Percentiles rank a stretch among this genome's conserved stretches.
These are phyloP conservation scores for Cutaneotrichosporon cutaneum DNA, from an alignment of 1,284 basidiomycete species.

Conservation along the genomic window DNA sequence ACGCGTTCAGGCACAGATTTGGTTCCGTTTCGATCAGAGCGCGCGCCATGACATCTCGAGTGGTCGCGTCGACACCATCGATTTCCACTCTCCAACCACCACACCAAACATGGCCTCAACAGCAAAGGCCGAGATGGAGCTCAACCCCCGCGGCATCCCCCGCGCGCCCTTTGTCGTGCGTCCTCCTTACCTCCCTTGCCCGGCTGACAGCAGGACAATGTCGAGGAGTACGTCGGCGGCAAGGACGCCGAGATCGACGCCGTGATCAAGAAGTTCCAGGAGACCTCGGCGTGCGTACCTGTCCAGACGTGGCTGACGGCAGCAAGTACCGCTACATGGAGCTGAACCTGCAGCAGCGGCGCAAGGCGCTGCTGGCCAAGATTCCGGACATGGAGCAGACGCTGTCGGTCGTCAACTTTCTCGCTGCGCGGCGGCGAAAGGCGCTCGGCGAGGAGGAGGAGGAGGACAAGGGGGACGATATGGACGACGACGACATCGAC, in stretches of 20 bases:
- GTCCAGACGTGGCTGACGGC: constrained; percentile 30
- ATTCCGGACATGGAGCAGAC: constrained; percentile 97
- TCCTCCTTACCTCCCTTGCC: constrained; percentile 26
- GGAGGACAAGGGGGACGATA: constrained; percentile 38
- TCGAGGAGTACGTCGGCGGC: constrained; percentile 81
- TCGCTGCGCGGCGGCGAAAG: constrained; percentile 66
- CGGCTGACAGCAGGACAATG: constrained; percentile 62
- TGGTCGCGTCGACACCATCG: background rate
- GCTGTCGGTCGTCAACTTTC: constrained; percentile 79
- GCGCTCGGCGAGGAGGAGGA: constrained; percentile 43
- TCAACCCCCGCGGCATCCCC: constrained; percentile 89
- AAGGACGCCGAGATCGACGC: constrained; percentile 75
- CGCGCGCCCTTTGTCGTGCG: constrained; percentile 91
- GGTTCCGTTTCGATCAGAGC: constrained; percentile 2
- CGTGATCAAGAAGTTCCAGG: constrained; percentile 80
- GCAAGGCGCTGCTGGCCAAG: constrained; percentile 81
- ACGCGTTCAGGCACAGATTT: background rate
- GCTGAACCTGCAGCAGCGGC: constrained; percentile 73
- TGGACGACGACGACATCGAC: constrained; percentile 53
- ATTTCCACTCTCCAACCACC: background rate
- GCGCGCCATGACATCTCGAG: background rate
- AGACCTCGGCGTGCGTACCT: constrained; percentile 75
- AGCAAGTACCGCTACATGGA: constrained; percentile 99
- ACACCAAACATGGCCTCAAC: constrained; percentile 26
- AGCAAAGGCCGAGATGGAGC: constrained; percentile 53